Base-by-base conservation (phyloP, 805 yeast genomes). In the Saccharomycodes ludwigii region DNA sequence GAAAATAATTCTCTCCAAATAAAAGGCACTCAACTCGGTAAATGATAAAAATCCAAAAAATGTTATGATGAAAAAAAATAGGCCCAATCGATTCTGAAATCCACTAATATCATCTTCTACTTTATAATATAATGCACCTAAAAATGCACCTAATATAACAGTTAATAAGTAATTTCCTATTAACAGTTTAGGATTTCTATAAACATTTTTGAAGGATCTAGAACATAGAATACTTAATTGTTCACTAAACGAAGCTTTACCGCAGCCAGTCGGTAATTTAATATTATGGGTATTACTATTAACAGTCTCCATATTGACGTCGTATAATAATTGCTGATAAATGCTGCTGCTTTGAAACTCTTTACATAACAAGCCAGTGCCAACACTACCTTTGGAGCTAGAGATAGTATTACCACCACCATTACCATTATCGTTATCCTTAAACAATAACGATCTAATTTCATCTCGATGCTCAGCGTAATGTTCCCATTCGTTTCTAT, bases 11-110 rank as follows among this genome's bases (percentile, higher is more conserved):
- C 97, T 66, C 52, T 91, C 98, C 32, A 73, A 67, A 0, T 94
- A 75, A 54, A 91, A 91, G 3, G 95, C 72, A 42, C 85, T 88
- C 33, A 91, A 61, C 0, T 96, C 93, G 0, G 97, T 88, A 46
- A 91, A 66, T 0, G 97, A 79, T 1, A 94, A 78, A 54, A 91
- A 91, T 0, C 98, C 98, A 61, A 91, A 86, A 46, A 86, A 70
- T 3, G 97, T 83, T 38, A 91, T 63, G 31, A 86, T 58, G 54
- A 91, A 91, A 63, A 91, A 88, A 56, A 91, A 91, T 37, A 91
- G 62, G 0, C 98, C 98, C 41, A 91, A 65, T 44, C 98, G 68
- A 56, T 91, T 91, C 54, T 91, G 98, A 63, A 91, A 91, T 0
- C 98, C 98, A 46, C 94, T 76, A 34, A 91, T 88, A 52, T 88